Percentiles rank a stretch among this genome's conserved stretches.
Conservation (phyloP, 73 alveolate species). For the Paramecium octaurelia region DNA sequence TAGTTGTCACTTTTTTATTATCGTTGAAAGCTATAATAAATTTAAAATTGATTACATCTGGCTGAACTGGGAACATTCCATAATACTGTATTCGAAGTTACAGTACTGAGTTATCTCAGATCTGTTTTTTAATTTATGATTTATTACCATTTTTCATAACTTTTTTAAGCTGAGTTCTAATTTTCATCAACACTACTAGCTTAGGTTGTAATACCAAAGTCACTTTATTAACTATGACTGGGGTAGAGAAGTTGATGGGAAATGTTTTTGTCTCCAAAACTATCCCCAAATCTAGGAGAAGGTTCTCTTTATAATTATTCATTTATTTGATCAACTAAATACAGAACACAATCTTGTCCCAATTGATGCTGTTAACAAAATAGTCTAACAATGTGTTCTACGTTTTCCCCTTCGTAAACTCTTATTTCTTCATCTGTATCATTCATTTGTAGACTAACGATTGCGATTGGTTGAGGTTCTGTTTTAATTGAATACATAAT, state of each 20-base stretch:
- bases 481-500: background rate
- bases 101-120: background rate
- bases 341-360: constrained; percentile 20
- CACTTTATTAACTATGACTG: background rate
- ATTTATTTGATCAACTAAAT: background rate
- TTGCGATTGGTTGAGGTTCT: background rate
- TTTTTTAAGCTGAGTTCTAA: background rate
- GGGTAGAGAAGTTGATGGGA: background rate
- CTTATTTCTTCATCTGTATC: background rate
- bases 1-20: background rate
- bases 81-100: background rate
- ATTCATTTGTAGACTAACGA: background rate
- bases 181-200: constrained; percentile 21
- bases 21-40: background rate
- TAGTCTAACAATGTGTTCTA: background rate
- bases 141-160: constrained; percentile 2
- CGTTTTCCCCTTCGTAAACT: constrained; percentile 21
- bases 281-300: constrained; percentile 30
- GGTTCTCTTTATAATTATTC: background rate
- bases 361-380: background rate
- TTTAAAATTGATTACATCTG: background rate
- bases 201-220: background rate
- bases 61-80: constrained; percentile 1
- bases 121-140: background rate
- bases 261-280: background rate